Percentiles rank a stretch among this genome's conserved stretches.
Evolutionary conservation across 352 stramenopile genomes (phyloP).

Genomic region (Globisporangium camurandrum): DNA sequence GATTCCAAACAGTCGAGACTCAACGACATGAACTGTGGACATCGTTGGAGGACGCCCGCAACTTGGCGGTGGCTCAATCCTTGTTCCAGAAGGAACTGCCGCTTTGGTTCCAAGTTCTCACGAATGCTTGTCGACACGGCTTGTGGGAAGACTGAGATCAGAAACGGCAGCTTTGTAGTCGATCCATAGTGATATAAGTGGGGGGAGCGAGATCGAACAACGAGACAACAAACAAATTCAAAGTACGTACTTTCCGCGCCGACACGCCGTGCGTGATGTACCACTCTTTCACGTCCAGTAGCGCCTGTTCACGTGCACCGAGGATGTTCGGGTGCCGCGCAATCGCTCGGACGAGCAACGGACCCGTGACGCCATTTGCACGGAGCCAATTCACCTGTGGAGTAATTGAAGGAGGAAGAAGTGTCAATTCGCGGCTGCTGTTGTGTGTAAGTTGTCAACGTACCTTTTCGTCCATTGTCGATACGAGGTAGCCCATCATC

Average conservation of each 20-base stretch:
- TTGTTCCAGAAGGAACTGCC: conserved; percentile 22
- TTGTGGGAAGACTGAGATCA: conserved; percentile 44
- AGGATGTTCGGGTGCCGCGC: conserved; percentile 32
- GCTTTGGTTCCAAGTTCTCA: conserved; percentile 37
- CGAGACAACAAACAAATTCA: neutral
- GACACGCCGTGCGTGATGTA: conserved; percentile 29
- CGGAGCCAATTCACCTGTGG: conserved; percentile 25
- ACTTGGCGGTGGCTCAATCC: conserved; percentile 31
- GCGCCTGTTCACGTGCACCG: conserved; percentile 21
- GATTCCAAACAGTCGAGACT: conserved; percentile 23
- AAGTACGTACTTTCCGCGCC: conserved; percentile 15
- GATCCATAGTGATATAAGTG: neutral
- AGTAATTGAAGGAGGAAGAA: neutral
- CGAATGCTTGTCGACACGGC: conserved; percentile 20
- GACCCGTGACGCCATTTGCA: conserved; percentile 21
- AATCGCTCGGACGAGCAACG: conserved; percentile 25
- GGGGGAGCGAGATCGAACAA: neutral
- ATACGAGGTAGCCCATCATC: conserved; percentile 20
- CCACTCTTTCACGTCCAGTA: conserved; percentile 23
- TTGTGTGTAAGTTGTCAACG: neutral
- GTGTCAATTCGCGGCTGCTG: neutral
- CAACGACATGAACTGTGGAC: conserved; percentile 32
- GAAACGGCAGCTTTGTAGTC: conserved; percentile 34
- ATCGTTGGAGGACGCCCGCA: conserved; percentile 26
- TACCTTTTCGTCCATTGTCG: conserved; percentile 37